Evolutionary conservation across 345 rosid genomes (phyloP).

Genomic region (Aegle marmelos): DNA sequence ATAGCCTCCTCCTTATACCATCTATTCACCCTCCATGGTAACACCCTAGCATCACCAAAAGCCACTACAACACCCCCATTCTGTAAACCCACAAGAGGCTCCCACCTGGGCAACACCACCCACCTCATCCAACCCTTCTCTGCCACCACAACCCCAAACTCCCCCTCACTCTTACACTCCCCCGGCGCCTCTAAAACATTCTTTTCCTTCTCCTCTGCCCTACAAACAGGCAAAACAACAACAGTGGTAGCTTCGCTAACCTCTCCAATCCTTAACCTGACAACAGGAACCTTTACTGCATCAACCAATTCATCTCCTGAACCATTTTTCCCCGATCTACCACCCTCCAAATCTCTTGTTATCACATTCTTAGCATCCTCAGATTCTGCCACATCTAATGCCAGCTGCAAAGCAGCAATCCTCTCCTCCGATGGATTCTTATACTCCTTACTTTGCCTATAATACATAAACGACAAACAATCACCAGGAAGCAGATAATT

Average conservation of each 20-base stretch:
- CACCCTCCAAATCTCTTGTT: constrained; percentile 44
- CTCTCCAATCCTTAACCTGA: constrained; percentile 71
- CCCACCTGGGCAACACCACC: constrained; percentile 87
- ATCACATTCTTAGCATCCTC: constrained; percentile 59
- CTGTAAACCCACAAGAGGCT: constrained; percentile 35
- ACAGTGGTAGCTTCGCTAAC: constrained; percentile 72
- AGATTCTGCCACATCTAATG: constrained; percentile 56
- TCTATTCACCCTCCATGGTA: constrained; percentile 77
- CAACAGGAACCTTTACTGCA: constrained; percentile 55
- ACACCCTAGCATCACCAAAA: constrained; percentile 57
- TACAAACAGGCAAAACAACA: constrained; percentile 71
- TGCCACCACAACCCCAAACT: constrained; percentile 68
- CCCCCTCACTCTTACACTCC: constrained; percentile 50
- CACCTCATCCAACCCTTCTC: constrained; percentile 87
- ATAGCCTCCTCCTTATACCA: constrained; percentile 70
- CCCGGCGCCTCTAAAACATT: constrained; percentile 68
- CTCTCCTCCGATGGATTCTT: constrained; percentile 48
- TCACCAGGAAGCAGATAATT: constrained; percentile 72
- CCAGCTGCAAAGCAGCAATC: constrained; percentile 45
- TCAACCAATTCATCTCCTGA: constrained; percentile 26
- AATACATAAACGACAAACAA: constrained; percentile 73
- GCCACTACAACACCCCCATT: constrained; percentile 72
- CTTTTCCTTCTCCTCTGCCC: constrained; percentile 45
- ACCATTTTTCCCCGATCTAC: constrained; percentile 19
- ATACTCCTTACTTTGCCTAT: constrained; percentile 67